Conservation (phyloP, 495 filamentous ascomycete genomes). For the Parachaetomium inaequale region DNA sequence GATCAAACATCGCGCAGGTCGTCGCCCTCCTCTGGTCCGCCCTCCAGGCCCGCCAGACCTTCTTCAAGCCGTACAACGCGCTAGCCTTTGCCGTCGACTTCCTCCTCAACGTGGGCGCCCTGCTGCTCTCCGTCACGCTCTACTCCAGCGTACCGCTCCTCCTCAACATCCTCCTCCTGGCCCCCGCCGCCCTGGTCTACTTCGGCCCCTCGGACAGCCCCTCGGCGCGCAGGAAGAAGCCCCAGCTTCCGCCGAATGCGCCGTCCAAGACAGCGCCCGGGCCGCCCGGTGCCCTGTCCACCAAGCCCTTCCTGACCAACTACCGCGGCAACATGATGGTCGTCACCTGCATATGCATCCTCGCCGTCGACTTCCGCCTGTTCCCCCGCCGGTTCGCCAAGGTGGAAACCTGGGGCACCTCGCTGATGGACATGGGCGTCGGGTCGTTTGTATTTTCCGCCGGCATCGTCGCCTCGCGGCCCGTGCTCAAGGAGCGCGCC, state of each 20-base stretch:
- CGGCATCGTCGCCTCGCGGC: conserved; percentile 84
- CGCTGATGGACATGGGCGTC: conserved; percentile 95
- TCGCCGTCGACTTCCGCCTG: conserved; percentile 92
- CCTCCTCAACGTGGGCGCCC: conserved; percentile 75
- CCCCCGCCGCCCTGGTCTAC: conserved; percentile 63
- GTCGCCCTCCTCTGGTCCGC: conserved; percentile 84
- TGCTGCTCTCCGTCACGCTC: conserved; percentile 79
- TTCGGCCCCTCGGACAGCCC: conserved; percentile 42
- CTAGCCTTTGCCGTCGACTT: conserved; percentile 73
- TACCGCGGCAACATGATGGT: conserved; percentile 91
- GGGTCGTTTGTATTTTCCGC: conserved; percentile 96
- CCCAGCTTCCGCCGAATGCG: conserved; percentile 53
- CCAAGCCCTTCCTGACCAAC: conserved; percentile 85
- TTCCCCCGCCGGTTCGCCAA: conserved; percentile 96
- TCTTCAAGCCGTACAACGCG: conserved; percentile 72
- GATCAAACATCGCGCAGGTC: conserved; percentile 48
- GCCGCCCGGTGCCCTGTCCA: conserved; percentile 56
- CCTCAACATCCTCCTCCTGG: conserved; percentile 69
- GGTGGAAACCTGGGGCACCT: conserved; percentile 97
- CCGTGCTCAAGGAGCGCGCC: conserved; percentile 69
- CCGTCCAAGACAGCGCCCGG: conserved; percentile 24
- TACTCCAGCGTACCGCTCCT: conserved; percentile 75
- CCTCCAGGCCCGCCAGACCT: conserved; percentile 78
- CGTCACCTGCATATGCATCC: conserved; percentile 85
- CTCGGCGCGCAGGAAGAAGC: conserved; percentile 46